These are phyloP conservation scores for Candida incommunis DNA, from an alignment of 805 yeast species.

Conservation along the genomic window DNA sequence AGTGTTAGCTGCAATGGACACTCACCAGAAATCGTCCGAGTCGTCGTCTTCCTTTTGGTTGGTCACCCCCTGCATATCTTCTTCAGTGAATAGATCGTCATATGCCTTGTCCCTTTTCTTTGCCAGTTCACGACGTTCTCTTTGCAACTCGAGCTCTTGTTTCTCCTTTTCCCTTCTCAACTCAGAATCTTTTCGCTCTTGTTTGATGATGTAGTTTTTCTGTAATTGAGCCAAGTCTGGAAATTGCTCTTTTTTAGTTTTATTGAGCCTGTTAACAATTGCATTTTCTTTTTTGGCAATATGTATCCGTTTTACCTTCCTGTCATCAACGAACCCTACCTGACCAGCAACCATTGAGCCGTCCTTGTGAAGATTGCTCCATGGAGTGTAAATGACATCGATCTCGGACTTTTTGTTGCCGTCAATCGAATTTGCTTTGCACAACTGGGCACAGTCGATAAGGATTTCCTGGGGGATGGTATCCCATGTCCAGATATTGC, in stretches of 20 bases:
- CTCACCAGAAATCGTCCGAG: constrained; percentile 35
- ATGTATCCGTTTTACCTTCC: constrained; percentile 36
- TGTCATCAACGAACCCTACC: constrained; percentile 53
- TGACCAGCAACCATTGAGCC: constrained; percentile 70
- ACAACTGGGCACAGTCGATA: constrained; percentile 51
- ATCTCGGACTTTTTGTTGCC: constrained; percentile 59
- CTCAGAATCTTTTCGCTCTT: constrained; percentile 15
- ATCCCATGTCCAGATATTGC: constrained; percentile 20
- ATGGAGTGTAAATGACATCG: constrained; percentile 60
- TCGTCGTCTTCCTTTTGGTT: constrained; percentile 37
- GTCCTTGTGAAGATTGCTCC: constrained; percentile 50
- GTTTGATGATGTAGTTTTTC: constrained; percentile 27
- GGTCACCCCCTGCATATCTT: constrained; percentile 27
- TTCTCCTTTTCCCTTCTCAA: constrained; percentile 26
- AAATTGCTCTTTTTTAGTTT: constrained; percentile 43
- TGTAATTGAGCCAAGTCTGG: constrained; percentile 33
- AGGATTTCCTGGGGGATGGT: constrained; percentile 39
- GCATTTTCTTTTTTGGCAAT: constrained; percentile 45
- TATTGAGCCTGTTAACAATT: constrained; percentile 45
- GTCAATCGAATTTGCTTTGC: constrained; percentile 64
- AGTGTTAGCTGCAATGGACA: constrained; percentile 34
- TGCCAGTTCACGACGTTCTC: constrained; percentile 17
- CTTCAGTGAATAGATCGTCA: constrained; percentile 36
- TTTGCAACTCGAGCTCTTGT: constrained; percentile 24
- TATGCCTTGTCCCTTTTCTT: constrained; percentile 28